Evolutionary conservation across 495 filamentous ascomycete species (phyloP).

Genomic region (Rhypophila decipiens): DNA sequence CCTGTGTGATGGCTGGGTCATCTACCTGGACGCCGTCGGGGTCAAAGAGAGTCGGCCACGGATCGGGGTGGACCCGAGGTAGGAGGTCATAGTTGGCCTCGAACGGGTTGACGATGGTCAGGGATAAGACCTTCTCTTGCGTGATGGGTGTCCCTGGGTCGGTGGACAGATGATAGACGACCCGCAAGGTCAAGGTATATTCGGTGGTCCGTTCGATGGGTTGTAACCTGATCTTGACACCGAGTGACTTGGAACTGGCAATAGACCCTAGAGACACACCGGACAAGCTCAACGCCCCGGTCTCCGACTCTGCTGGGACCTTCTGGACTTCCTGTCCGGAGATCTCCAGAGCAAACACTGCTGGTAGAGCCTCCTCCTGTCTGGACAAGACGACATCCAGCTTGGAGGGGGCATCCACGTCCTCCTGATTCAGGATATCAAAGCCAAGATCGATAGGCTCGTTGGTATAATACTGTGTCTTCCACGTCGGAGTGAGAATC

Average conservation of each 20-base stretch:
- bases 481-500: constrained; percentile 54
- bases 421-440: constrained; percentile 75
- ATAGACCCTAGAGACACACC: constrained; percentile 39
- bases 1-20: neutral
- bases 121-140: constrained; percentile 56
- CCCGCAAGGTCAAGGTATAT: constrained; percentile 64
- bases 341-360: constrained; percentile 39
- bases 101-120: constrained; percentile 75
- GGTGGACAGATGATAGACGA: constrained; percentile 69
- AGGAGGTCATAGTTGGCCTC: constrained; percentile 81
- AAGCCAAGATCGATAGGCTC: constrained; percentile 64
- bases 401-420: constrained; percentile 63
- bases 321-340: constrained; percentile 18
- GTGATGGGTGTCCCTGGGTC: constrained; percentile 80
- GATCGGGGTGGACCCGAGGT: constrained; percentile 65
- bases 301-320: neutral
- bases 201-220: constrained; percentile 48
- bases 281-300: constrained; percentile 15
- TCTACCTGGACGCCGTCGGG: constrained; percentile 30
- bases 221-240: constrained; percentile 39
- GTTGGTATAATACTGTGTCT: constrained; percentile 73
- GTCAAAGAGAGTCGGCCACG: constrained; percentile 83
- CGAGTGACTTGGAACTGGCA: constrained; percentile 39
- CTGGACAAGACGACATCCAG: constrained; percentile 61
- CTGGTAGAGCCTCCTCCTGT: constrained; percentile 53